Percentiles rank a stretch among this genome's conserved stretches.
These are phyloP conservation scores for Pythium myriotylum DNA, from an alignment of 352 stramenopile genomes.

Conservation along the genomic window DNA sequence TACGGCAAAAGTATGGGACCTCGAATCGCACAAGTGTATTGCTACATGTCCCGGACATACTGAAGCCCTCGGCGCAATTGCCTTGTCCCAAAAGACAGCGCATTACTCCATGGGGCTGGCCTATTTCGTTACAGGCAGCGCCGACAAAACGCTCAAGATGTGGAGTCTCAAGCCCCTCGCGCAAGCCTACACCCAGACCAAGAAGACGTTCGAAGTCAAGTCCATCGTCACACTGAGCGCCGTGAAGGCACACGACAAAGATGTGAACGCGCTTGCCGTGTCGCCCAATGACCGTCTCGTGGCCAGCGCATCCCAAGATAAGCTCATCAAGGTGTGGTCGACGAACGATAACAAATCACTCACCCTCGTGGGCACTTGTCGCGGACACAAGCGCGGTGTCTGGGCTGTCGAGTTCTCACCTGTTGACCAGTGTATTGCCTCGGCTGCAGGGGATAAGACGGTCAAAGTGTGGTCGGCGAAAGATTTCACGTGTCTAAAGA, in stretches of 20 bases:
- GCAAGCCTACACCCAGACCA: constrained; percentile 40
- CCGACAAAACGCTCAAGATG: constrained; percentile 98
- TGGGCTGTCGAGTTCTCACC: constrained; percentile 98
- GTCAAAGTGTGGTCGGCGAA: constrained; percentile 97
- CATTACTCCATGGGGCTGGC: constrained; percentile 77
- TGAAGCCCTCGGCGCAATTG: constrained; percentile 93
- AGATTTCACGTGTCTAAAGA: constrained; percentile 96
- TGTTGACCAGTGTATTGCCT: constrained; percentile 95
- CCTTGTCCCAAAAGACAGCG: constrained; percentile 87
- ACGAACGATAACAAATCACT: constrained; percentile 72
- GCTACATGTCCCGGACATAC: constrained; percentile 93
- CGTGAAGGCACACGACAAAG: constrained; percentile 94
- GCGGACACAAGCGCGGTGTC: constrained; percentile 97
- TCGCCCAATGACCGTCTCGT: constrained; percentile 97
- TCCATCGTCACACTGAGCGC: constrained; percentile 60
- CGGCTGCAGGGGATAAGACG: constrained; percentile 95
- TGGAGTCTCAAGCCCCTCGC: constrained; percentile 91
- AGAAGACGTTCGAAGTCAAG: constrained; percentile 47
- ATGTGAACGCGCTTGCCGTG: constrained; percentile 96
- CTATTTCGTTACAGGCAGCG: constrained; percentile 96
- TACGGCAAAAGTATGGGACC: constrained; percentile 92
- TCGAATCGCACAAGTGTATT: constrained; percentile 75
- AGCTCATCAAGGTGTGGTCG: constrained; percentile 97
- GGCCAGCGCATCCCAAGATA: constrained; percentile 97
- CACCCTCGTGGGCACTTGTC: constrained; percentile 89